Evolutionary conservation across 2,329 filamentous ascomycete genomes (phyloP), one percentile per base, ranked within the genome.

Genomic region (Epichloe amarillans): DNA sequence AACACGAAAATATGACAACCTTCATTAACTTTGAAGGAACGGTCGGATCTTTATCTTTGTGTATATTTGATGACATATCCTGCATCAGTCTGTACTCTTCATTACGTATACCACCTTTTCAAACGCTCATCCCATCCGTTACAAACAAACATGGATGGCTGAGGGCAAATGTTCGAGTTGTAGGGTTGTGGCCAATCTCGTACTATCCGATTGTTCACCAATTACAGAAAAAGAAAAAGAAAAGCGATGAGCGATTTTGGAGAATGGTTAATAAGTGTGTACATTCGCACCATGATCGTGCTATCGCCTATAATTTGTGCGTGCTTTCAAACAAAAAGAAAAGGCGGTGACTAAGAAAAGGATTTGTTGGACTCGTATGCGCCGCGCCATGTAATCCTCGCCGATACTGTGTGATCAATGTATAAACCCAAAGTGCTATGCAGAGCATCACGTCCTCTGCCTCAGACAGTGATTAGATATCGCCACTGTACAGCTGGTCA

Each of bases 51-150:
- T 36, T 37, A 6, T 21, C 35, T 49, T 19, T 15, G 42, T 26
- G 33, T 58, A 55, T 17, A 47, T 39, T 58, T 55, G 54, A 38
- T 49, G 51, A 53, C 57, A 56, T 60, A 57, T 57, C 53, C 58
- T 57, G 50, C 55, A 55, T 33, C 52, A 50, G 41, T 38, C 44
- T 49, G 46, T 30, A 38, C 26, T 45, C 30, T 19, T 46, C 36
- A 15, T 23, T 40, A 30, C 15, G 15, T 26, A 46, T 2, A 30
- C 14, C 47, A 21, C 33, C n/a, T n/a, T 17, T 35, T 12, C 14
- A 44, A 42, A 30, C n/a, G 10, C 6, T 21, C 19, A 3, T 21
- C n/a, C 7, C 15, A 7, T 14, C 42, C 46, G 35, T 52, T 11
- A 10, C 19, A 41, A 44, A 44, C 37, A 11, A 33, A 37, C 19